These are phyloP conservation scores for Lepidium africanum DNA, from an alignment of 345 rosid species.

Conservation along the genomic window DNA sequence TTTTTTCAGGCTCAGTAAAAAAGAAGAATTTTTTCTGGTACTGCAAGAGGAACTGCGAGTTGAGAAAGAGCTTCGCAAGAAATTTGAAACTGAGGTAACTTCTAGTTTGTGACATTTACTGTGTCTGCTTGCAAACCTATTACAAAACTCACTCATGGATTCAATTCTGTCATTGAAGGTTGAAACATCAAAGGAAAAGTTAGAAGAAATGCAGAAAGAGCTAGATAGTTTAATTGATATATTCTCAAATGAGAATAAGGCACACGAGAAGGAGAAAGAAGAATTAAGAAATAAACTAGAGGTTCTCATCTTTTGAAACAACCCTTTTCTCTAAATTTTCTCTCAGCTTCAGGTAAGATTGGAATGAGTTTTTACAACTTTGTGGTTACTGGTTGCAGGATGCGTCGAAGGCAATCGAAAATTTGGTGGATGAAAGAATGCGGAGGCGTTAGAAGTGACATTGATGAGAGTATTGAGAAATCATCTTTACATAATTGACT, in stretches of 20 bases:
- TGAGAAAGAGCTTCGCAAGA: constrained; percentile 43
- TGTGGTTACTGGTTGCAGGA: constrained; percentile 21
- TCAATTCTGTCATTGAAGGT: constrained; percentile 32
- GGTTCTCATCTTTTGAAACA: constrained; percentile 29
- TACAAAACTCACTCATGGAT: neutral
- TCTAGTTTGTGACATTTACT: neutral
- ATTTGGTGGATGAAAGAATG: too few species aligned
- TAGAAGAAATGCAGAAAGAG: constrained; percentile 54
- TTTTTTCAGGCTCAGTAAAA: constrained; percentile 28
- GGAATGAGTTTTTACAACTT: neutral
- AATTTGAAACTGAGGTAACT: constrained; percentile 52
- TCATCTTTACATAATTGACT: neutral
- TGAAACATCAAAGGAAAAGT: constrained; percentile 31
- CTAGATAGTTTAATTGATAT: constrained; percentile 61
- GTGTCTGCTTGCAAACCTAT: neutral
- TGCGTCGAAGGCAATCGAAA: neutral
- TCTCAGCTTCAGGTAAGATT: neutral
- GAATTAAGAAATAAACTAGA: constrained; percentile 47
- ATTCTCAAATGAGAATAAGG: constrained; percentile 60
- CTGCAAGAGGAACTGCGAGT: constrained; percentile 17
- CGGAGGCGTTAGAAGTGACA: neutral
- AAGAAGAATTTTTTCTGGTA: constrained; percentile 17
- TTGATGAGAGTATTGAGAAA: neutral
- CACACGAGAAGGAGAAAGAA: constrained; percentile 62
- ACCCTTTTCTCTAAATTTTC: neutral